A percentile compares a stretch with the other conserved stretches of the same genome.
Conservation (phyloP, 257 asterid species). For the Capsicum rhomboideum region DNA sequence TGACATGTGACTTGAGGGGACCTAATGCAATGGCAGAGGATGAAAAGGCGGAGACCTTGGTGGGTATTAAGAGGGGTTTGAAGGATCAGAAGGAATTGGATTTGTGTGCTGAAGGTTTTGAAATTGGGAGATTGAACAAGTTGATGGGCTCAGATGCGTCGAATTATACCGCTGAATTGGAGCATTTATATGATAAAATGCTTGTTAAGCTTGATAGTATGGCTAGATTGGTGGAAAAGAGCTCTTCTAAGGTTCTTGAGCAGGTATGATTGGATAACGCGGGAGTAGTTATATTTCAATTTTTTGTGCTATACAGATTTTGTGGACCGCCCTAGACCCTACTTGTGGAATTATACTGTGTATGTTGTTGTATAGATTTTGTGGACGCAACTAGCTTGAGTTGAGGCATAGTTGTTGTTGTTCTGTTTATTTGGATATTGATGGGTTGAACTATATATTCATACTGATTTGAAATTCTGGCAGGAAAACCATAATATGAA, state of each 20-base stretch:
- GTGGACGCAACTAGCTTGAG: not conserved
- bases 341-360: not conserved
- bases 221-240: conserved; percentile 58
- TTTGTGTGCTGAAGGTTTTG: conserved; percentile 59
- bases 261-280: conserved; percentile 47
- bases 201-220: conserved; percentile 57
- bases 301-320: not conserved
- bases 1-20: conserved; percentile 41
- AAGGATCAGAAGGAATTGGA: conserved; percentile 60
- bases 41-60: conserved; percentile 23
- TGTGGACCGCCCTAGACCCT: not conserved
- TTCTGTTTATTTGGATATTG: not conserved
- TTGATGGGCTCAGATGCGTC: conserved; percentile 54
- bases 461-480: not conserved
- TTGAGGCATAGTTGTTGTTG: not conserved
- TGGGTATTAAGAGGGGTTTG: conserved; percentile 15
- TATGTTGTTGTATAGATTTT: not conserved
- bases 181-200: conserved; percentile 77
- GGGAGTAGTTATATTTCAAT: not conserved
- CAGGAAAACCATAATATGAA: conserved; percentile 76
- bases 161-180: conserved; percentile 47
- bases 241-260: conserved; percentile 58
- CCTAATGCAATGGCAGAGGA: conserved; percentile 63
- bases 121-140: conserved; percentile 45
- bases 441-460: not conserved